phyloP scores from a whole-genome alignment of 2,329 filamentous ascomycete species.

The Diplodia scrobiculata region DNA sequence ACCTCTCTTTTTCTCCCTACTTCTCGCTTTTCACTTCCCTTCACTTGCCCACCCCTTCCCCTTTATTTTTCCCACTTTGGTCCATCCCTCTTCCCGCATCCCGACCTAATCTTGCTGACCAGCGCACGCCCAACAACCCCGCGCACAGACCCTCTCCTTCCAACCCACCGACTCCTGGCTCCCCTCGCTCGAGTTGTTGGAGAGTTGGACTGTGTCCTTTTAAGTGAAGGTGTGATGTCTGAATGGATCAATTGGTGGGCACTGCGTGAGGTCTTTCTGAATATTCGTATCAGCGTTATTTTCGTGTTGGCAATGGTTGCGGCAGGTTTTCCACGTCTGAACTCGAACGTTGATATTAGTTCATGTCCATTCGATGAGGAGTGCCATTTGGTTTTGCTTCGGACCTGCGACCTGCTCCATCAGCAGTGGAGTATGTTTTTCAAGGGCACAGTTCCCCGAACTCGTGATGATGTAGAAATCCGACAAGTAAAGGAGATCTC shows the following conservation, averaged over 20 bases:
- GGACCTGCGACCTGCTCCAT: not conserved
- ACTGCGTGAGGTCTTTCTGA: not conserved
- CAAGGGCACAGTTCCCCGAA: not conserved
- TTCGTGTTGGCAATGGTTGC: not conserved
- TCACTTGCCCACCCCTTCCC: too few relatives aligned
- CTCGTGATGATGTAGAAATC: not conserved
- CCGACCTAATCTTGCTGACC: too few relatives aligned
- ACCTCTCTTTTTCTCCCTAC: too few relatives aligned
- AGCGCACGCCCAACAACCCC: too few relatives aligned
- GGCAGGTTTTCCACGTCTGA: not conserved
- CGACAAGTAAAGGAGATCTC: not conserved
- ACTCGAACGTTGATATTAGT: not conserved
- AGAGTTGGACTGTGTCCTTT: too few relatives aligned
- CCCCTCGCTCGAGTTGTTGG: too few relatives aligned
- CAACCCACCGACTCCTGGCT: too few relatives aligned
- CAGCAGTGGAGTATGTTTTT: not conserved
- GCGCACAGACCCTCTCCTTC: too few relatives aligned
- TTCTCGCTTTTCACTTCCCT: too few relatives aligned
- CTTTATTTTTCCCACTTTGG: too few relatives aligned
- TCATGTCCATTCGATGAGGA: not conserved
- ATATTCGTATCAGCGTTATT: not conserved
- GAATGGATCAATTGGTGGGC: not conserved
- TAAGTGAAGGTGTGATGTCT: not conserved
- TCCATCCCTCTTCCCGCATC: too few relatives aligned
- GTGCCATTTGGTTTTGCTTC: not conserved